Base-by-base conservation (phyloP, 441 rosid genomes). In the Croton setiger region DNA sequence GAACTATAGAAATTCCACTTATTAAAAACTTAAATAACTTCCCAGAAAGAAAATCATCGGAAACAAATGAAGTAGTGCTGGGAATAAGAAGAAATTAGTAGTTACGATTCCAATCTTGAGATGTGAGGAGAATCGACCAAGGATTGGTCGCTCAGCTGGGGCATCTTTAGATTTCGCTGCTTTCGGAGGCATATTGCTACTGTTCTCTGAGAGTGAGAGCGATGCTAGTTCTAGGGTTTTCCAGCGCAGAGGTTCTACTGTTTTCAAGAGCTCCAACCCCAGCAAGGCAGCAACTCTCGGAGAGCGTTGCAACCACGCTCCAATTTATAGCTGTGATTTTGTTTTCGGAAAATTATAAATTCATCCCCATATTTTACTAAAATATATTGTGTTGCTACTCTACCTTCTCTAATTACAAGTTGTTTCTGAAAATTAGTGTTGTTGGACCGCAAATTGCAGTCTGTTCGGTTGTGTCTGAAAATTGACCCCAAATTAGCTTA, bases 41-140 rank as follows among this genome's bases (percentile, higher is more conserved):
- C 21, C 59, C 59, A 21, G 36, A 54, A 4, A 54, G 1, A 4
- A 18, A 35, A 21, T 0, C 17, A 4, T 48, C 56, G 47, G 0
- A 7, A 54, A 63, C 4, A 41, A 60, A 41, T 0, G 1, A 31
- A 12, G 31, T 13, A 57, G 12, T 21, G 18, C 64, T 9, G 4
- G 31, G 63, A 21, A 58, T 59, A 69, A 45, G 31, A 67, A 23
- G 10, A 23, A 66, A 18, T 27, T n/a, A 53, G 43, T 35, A 59
- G 62, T 55, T 87, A 95, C 99, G 58, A 95, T 95, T 78, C 98
- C 99, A 75, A 95, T 95, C 86, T 95, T 95, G 84, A 95, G 98
- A 72, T 95, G 99, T 75, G 99, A 95, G 31, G 99, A 92, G 87
- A 95, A 95, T 66, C 99, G 88, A 64, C 99, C 99, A 17, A 95